Evolutionary conservation across 768 basidiomycete species (phyloP), one percentile per base, ranked within the genome.

Genomic region (Termitomyces heimii): DNA sequence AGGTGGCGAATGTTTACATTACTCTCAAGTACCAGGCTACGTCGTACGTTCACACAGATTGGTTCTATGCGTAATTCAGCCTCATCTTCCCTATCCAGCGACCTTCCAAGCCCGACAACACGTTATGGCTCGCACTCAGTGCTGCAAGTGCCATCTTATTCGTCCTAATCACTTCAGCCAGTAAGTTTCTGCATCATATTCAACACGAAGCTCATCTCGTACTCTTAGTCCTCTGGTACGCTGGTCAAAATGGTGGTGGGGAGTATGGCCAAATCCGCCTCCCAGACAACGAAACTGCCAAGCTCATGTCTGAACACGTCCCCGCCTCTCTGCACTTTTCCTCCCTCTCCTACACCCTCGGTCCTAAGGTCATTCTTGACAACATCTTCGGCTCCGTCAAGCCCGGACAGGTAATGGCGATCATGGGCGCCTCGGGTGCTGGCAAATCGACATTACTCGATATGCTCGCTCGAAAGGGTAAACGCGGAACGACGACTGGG

Each of bases 391-490:
- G 96, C 4, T 80, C 81, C 10, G 90, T 93, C 44, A 84, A 88
- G 62, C 89, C 94, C 0, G 96, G 96, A 7, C 89, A 94, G 69
- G 77, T 98, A 51, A 86, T 95, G 76, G 96, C 94, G 1, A 91
- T 98, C 64, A 94, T 98, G 89, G 96, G 96, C 58, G 93, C 94
- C 0, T 96, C 94, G 0, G 96, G 95, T 20, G 94, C 95, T 0
- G 96, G 96, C 45, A 98, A 98, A 71, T 95, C 94, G 2, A 98
- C 97, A 0, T 82, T 98, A 65, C 85, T 99, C 46, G 97, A 99
- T 68, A 95, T 98, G 60, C 84, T 99, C 20, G 97, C 96, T 10
- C 80, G 92, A 53, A 95, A 94, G 71, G 74, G 81, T 60, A 98
- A 98, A 75, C 79, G 87, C 14, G 97, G 97, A 0, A 56, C 65